phyloP scores from a whole-genome alignment of 1,139 yeast genomes.

The Blastobotrys persicus region DNA sequence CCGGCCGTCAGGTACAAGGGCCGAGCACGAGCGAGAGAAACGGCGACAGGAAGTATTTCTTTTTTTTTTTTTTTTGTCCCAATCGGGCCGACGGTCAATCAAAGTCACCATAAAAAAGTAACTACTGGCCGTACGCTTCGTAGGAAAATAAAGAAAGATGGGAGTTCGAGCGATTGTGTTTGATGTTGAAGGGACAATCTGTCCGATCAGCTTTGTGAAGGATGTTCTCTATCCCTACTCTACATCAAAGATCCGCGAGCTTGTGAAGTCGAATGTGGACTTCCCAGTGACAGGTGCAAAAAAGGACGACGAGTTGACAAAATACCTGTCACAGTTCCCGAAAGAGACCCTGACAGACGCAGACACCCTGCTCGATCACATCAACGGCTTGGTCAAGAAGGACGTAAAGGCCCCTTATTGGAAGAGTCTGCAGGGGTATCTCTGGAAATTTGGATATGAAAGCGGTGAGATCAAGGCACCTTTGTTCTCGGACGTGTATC shows the following conservation, averaged over 20 bases:
- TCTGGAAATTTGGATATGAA: constrained; percentile 80
- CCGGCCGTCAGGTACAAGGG: not conserved
- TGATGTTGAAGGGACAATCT: constrained; percentile 90
- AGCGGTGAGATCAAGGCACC: constrained; percentile 77
- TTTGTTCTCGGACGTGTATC: constrained; percentile 52
- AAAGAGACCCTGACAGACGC: constrained; percentile 32
- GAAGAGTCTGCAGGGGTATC: constrained; percentile 76
- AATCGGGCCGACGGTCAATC: not conserved
- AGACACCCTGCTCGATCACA: constrained; percentile 44
- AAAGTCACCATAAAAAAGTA: not conserved
- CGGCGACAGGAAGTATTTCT: not conserved
- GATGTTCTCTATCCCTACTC: constrained; percentile 55
- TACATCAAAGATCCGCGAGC: constrained; percentile 25
- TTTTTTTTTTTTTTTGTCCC: not conserved
- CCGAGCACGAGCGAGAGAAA: too few relatives aligned
- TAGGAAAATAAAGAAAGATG: too few relatives aligned
- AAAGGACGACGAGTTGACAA: constrained; percentile 10
- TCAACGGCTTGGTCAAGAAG: constrained; percentile 53
- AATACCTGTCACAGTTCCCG: constrained; percentile 49
- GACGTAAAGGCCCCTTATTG: constrained; percentile 79
- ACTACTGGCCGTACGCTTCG: too few relatives aligned
- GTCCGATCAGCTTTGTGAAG: constrained; percentile 85
- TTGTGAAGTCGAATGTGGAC: constrained; percentile 19
- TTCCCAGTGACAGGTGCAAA: constrained; percentile 30
- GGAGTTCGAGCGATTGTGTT: constrained; percentile 43